Conservation (phyloP, 768 basidiomycete species). For the Rhodosporidiobolus sp. region DNA sequence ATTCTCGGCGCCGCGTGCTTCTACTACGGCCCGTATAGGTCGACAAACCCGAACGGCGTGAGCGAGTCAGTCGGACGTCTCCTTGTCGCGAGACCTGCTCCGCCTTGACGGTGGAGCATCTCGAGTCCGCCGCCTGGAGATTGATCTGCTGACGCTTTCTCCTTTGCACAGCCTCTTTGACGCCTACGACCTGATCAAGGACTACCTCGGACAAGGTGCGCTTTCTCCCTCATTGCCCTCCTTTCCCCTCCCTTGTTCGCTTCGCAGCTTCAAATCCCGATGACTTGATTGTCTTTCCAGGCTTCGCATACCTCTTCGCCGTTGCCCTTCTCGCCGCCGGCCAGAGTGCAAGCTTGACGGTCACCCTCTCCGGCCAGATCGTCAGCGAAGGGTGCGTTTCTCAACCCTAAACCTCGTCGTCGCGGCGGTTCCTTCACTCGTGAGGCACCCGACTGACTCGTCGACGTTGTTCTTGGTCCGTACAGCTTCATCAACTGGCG, state of each 20-base stretch:
- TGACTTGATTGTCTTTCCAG: conserved; percentile 49
- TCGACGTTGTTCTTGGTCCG: neutral
- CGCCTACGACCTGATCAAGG: conserved; percentile 70
- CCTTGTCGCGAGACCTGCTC: too few relatives aligned
- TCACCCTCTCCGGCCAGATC: conserved; percentile 80
- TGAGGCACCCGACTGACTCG: neutral
- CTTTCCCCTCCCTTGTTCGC: neutral
- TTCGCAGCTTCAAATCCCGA: too few relatives aligned
- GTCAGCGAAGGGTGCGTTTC: conserved; percentile 66
- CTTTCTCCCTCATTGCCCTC: neutral
- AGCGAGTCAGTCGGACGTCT: conserved; percentile 50
- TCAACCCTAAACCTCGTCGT: too few relatives aligned
- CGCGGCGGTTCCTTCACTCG: neutral
- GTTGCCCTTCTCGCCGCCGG: conserved; percentile 78
- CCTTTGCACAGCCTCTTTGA: conserved; percentile 59
- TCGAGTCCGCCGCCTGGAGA: too few relatives aligned
- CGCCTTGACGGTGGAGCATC: too few relatives aligned
- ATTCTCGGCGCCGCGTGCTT: conserved; percentile 66
- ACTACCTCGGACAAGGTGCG: conserved; percentile 65
- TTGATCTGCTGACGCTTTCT: too few relatives aligned
- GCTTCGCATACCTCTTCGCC: conserved; percentile 81
- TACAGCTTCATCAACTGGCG: conserved; percentile 70
- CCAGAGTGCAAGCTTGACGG: conserved; percentile 84
- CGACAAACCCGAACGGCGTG: conserved; percentile 9
- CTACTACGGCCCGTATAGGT: conserved; percentile 55